Percentiles rank a stretch among this genome's conserved stretches.
These are phyloP conservation scores for Polyporus tsugae DNA, from an alignment of 1,284 basidiomycete genomes.

Conservation along the genomic window DNA sequence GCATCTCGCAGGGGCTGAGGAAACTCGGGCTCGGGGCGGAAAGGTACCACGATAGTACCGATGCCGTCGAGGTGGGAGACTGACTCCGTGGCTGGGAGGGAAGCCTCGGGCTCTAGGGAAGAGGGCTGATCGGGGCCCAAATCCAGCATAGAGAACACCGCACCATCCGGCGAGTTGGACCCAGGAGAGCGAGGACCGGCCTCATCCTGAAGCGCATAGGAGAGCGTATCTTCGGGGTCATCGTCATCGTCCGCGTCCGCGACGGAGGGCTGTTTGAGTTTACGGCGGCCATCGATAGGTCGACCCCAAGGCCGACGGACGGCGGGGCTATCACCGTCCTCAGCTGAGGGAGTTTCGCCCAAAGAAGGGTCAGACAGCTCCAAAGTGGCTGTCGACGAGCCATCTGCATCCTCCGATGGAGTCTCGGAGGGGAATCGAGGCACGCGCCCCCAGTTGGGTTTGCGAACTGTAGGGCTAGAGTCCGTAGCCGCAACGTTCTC, in stretches of 20 bases:
- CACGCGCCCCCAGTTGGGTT: neutral
- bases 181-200: neutral
- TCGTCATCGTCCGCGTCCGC: neutral
- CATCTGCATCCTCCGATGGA: neutral
- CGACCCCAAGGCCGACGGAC: neutral
- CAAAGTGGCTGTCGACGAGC: neutral
- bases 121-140: too few species aligned
- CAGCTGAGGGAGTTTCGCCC: neutral
- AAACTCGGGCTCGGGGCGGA: neutral
- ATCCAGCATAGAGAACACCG: neutral
- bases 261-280: too few species aligned
- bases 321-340: neutral
- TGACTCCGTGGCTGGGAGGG: neutral
- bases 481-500: too few species aligned
- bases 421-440: neutral
- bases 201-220: neutral
- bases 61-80: neutral
- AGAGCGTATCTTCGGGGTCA: neutral
- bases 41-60: neutral
- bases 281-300: neutral
- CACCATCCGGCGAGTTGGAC: neutral
- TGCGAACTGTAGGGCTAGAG: neutral
- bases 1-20: neutral
- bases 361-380: neutral
- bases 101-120: neutral